Conservation (phyloP, 23 red algal genomes). For the Gracilaria vermiculophylla region DNA sequence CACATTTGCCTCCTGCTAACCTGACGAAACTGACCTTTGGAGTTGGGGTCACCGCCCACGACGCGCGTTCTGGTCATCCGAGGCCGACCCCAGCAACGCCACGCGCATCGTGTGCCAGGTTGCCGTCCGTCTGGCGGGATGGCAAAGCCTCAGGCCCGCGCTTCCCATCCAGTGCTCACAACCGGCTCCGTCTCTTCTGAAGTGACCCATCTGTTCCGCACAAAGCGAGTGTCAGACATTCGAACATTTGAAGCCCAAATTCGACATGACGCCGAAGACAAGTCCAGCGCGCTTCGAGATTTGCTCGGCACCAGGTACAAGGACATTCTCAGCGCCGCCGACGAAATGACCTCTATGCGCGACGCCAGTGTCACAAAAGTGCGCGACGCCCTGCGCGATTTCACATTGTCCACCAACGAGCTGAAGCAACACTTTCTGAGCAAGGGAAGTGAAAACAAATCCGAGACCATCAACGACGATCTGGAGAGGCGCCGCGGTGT, state of each 20-base stretch:
- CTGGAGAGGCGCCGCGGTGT: constrained; percentile 32
- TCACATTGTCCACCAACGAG: neutral
- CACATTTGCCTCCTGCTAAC: too few species aligned
- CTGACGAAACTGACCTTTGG: too few species aligned
- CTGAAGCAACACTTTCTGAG: neutral
- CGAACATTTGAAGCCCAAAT: constrained; percentile 60
- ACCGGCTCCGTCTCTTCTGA: constrained; percentile 59
- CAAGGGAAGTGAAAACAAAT: neutral
- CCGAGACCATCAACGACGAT: constrained; percentile 33
- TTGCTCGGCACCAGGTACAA: constrained; percentile 58
- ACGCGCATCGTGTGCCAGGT: too few species aligned
- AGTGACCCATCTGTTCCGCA: constrained; percentile 61
- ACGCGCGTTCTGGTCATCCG: neutral
- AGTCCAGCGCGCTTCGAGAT: constrained; percentile 41
- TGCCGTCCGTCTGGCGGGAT: neutral
- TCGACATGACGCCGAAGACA: constrained; percentile 62
- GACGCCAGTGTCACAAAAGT: constrained; percentile 20
- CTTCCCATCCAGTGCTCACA: constrained; percentile 26
- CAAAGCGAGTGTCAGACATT: constrained; percentile 66
- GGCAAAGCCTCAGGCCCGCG: neutral
- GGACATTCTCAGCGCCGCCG: constrained; percentile 45
- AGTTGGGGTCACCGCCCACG: too few species aligned
- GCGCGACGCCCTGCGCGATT: constrained; percentile 38
- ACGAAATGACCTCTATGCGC: constrained; percentile 40
- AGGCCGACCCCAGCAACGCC: neutral